Evolutionary conservation across 2,329 filamentous ascomycete species (phyloP), one percentile per base, ranked within the genome.

Genomic region (Didymellaceae sp.): DNA sequence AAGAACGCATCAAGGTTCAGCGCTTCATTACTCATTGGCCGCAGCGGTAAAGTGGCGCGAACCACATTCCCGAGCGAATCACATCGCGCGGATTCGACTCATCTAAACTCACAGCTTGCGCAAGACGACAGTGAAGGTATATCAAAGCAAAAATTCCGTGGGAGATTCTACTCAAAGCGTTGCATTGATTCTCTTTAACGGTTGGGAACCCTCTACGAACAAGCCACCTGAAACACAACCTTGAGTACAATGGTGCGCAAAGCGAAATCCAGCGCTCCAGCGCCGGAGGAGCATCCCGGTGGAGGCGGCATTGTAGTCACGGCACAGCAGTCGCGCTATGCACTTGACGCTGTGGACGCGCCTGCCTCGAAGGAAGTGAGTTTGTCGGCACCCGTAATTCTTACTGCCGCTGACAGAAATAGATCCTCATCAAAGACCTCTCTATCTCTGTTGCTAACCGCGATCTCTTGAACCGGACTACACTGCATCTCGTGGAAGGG

Each of bases 381-480:
- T 4, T 2, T 16, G 37, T n/a, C 14, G n/a, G n/a, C 14, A 21
- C n/a, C 2, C n/a, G 7, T 6, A 17, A 13, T 7, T 8, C 25
- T 18, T 16, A 20, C 37, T 6, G 14, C 11, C 38, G 26, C 45
- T 55, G 10, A 59, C 13, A 9, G 13, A 10, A n/a, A 10, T 10
- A 76, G 73, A 73, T 78, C 35, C 59, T 75, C 5, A 57, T 92
- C 32, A 87, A 90, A 55, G 87, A 88, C 37, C 78, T 93, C n/a
- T 84, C 79, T 49, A 87, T 92, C 54, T 82, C 83, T 1, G 82
- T 92, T 63, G 54, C 80, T 65, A 70, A 77, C 62, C 26, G 78
- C 68, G 90, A 94, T 68, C 82, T 95, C 5, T 77, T 95, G 3
- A 78, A 78, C 8, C 84, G 88, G 68, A 88, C 87, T 1, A 86